Conservation (phyloP, 768 basidiomycete genomes). For the Leccinellum albellum region DNA sequence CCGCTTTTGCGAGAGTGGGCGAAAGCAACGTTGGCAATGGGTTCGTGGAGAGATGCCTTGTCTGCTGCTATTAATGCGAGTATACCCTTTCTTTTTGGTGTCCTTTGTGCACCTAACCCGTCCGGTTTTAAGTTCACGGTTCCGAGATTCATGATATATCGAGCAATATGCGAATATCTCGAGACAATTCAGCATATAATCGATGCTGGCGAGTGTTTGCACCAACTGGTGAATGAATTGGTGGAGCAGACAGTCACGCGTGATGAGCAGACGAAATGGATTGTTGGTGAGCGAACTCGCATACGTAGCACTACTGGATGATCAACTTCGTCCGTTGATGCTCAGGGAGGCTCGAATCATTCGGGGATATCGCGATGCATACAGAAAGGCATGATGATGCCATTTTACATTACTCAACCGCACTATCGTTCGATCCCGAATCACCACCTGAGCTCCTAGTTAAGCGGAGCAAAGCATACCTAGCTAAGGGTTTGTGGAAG, state of each 20-base stretch:
- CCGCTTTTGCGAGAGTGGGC: background rate
- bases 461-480: background rate
- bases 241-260: background rate
- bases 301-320: background rate
- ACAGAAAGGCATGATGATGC: background rate
- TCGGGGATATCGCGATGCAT: background rate
- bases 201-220: background rate
- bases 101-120: background rate
- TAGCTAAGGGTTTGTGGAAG: background rate
- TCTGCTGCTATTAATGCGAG: background rate
- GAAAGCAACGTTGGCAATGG: background rate
- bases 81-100: background rate
- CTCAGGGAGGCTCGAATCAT: background rate
- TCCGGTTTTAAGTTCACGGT: background rate
- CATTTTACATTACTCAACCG: background rate
- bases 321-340: background rate
- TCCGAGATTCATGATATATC: background rate
- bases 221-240: background rate
- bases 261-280: background rate
- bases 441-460: background rate
- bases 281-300: background rate
- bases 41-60: background rate
- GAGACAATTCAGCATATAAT: background rate
- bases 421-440: background rate
- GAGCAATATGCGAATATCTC: background rate